A percentile compares a stretch with the other conserved stretches of the same genome.
phyloP scores from a whole-genome alignment of 371 early-diverging fungal genomes.

The Mucor indicus region DNA sequence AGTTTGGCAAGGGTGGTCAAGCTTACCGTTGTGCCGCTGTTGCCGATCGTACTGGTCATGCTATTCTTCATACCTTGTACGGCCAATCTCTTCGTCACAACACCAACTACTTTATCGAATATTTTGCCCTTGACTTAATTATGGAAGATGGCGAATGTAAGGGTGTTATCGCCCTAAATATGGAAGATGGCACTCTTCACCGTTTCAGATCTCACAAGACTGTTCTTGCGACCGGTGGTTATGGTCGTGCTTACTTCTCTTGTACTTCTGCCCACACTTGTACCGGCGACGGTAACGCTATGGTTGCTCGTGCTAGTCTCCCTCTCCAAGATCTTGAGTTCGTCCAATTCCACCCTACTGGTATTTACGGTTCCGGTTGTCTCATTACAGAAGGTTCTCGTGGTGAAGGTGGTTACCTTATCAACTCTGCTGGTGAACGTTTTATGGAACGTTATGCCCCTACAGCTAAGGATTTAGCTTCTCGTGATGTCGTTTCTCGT shows the following conservation, averaged over 20 bases:
- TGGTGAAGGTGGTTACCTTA: constrained; percentile 93
- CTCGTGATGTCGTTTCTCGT: constrained; percentile 96
- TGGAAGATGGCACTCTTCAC: constrained; percentile 96
- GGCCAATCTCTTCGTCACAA: constrained; percentile 92
- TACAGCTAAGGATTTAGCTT: constrained; percentile 94
- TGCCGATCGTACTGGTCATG: constrained; percentile 96
- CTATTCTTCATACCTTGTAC: constrained; percentile 93
- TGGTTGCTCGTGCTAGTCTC: constrained; percentile 84
- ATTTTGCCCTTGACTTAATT: constrained; percentile 94
- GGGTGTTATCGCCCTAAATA: constrained; percentile 90
- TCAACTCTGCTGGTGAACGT: constrained; percentile 87
- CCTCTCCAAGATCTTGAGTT: constrained; percentile 94
- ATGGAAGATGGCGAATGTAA: constrained; percentile 96
- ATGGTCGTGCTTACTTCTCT: constrained; percentile 96
- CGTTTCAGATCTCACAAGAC: constrained; percentile 94
- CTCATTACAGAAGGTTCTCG: constrained; percentile 94
- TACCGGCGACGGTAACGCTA: constrained; percentile 96
- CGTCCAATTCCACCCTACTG: constrained; percentile 97
- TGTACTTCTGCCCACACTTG: constrained; percentile 97
- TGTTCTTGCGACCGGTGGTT: constrained; percentile 95
- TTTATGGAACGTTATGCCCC: constrained; percentile 99
- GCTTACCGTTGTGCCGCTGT: constrained; percentile 95
- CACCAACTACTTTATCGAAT: constrained; percentile 95
- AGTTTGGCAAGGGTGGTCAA: constrained; percentile 94
- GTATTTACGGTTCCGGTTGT: constrained; percentile 96